Base-by-base conservation (phyloP, 345 rosid genomes). In the Arabis hirsuta region DNA sequence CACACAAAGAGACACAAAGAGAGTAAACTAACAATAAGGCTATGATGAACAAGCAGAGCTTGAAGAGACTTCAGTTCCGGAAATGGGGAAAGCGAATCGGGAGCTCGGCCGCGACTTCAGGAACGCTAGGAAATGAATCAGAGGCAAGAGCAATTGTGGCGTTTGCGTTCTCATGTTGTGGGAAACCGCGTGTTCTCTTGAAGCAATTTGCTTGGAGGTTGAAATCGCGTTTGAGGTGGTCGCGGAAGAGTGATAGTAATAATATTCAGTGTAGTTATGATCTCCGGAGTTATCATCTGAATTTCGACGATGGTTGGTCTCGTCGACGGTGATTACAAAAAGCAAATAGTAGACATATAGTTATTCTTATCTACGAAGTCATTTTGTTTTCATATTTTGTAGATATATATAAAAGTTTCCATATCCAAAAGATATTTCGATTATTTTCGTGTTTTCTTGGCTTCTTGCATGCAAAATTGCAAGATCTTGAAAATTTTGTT, bases 261-360 rank as follows among this genome's bases (percentile, higher is more conserved):
- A 77, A 71, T 60, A 52, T 71, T 73, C 76, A 71, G 71, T 82
- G 45, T 77, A 77, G 76, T 62, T 82, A 80, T 67, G 85, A 80
- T 66, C 73, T 77, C 5, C 61, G 64, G 26, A 80, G 81, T 56
- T 82, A 82, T 71, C 69, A 79, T 74, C 76, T 80, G 2, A 82
- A 82, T 62, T 82, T 82, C 8, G 83, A 82, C 47, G 85, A 79
- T 2, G 83, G 81, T 60, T 63, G 72, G 72, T 71, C 80, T 41
- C 41, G 61, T 13, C 61, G 71, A 50, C 42, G 76, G 19, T 76
- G 67, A 71, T 64, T 4, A 29, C 3, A 16, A 12, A 5, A 59
- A 13, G 20, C 7, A 5, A 7, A 6, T 34, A 5, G 32, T 29
- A 29, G 38, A 14, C 0, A 22, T 22, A 11, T 22, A 11, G 13